A percentile compares a stretch with the other conserved stretches of the same genome.
Evolutionary conservation across 257 asterid species (phyloP).

Genomic region (Fraxinus quadrangulata): DNA sequence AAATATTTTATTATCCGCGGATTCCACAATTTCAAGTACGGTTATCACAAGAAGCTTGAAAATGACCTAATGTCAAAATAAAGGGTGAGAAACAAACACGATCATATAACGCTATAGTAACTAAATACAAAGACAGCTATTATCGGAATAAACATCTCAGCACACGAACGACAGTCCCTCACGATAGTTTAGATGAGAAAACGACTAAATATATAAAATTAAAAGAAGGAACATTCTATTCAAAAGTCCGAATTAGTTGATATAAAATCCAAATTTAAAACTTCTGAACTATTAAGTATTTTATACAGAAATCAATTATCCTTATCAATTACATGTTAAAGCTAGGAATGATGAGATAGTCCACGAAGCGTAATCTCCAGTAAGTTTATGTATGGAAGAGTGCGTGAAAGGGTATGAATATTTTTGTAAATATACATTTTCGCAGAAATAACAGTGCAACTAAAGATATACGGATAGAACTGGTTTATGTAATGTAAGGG

Average conservation of each 20-base stretch:
- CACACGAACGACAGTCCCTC: too few species aligned
- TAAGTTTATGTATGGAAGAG: too few species aligned
- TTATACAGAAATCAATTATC: too few species aligned
- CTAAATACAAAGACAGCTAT: slow-evolving; percentile 36
- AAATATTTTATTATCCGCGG: slow-evolving; percentile 96
- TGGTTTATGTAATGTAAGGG: slow-evolving; percentile 3
- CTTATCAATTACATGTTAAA: too few species aligned
- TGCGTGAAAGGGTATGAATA: too few species aligned
- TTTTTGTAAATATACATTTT: slow-evolving; percentile 9
- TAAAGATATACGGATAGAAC: slow-evolving; percentile 15
- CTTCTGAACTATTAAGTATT: too few species aligned
- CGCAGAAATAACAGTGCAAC: neutral
- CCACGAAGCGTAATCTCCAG: too few species aligned
- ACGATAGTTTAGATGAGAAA: neutral
- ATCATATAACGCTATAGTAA: slow-evolving; percentile 14
- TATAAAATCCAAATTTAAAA: neutral
- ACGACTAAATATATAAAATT: slow-evolving; percentile 10
- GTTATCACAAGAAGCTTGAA: slow-evolving; percentile 99
- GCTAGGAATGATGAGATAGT: too few species aligned
- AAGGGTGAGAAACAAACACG: slow-evolving; percentile 39
- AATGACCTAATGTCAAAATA: slow-evolving; percentile 61
- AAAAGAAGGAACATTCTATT: slow-evolving; percentile 13
- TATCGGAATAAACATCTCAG: slow-evolving; percentile 92
- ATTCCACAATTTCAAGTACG: slow-evolving; percentile 95
- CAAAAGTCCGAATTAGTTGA: slow-evolving; percentile 11